Evolutionary conservation across 331 rosid species (phyloP), one percentile per base, ranked within the genome.

Genomic region (Ulmus americana): DNA sequence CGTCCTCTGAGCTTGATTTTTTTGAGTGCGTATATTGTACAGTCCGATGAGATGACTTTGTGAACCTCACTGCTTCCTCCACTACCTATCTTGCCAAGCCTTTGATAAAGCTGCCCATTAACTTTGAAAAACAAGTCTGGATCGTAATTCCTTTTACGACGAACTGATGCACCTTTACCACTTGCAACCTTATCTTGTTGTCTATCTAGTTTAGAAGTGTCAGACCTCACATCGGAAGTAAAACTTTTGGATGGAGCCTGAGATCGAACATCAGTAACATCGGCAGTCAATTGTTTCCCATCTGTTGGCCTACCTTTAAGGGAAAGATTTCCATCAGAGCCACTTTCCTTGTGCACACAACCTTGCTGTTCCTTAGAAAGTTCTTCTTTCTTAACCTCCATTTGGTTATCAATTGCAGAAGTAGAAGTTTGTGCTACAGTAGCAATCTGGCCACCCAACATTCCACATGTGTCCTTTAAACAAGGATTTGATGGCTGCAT

Each of bases 1-100:
- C 97, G 97, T 63, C 97, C 97, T 79, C 85, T 92, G 46, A 92
- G 90, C 83, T 86, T 88, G 49, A 88, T 92, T 75, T 92, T 92
- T 74, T 92, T 92, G 46, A 92, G 90, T 6, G 97, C 97, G 75
- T 83, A 86, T 63, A 92, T 88, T 64, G 78, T 88, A 78, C 97
- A 92, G 70, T 92, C 95, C 16, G 96, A 83, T 70, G 96, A 92
- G 74, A 92, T 92, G 70, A 92, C 97, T 78, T 92, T 92, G 88
- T 92, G 95, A 28, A 92, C 97, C 80, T 92, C 97, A 82, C 96
- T 92, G 79, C 96, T 92, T 79, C 97, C 97, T 44, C 97, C 97
- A 42, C 97, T 92, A 3, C 97, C 97, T 74, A 92, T 92, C 90
- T 92, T 92, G 52, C 97, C 97, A 28, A 92, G 96, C 77, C 96